phyloP scores from a whole-genome alignment of 2,329 filamentous ascomycete species.

The Colletotrichum abscissum region DNA sequence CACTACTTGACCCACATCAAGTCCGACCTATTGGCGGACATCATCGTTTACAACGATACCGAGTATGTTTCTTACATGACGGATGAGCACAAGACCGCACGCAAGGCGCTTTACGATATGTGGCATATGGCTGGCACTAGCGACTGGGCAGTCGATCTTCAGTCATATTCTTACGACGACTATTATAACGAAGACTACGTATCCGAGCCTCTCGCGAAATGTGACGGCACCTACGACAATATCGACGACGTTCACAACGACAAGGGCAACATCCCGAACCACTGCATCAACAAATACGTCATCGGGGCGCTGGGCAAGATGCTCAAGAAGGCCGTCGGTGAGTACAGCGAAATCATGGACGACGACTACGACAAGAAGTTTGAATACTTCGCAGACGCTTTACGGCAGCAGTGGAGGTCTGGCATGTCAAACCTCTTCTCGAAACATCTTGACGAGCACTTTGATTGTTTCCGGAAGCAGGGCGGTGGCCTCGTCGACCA shows the following conservation, averaged over 20 bases:
- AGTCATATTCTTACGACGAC: conserved; percentile 1
- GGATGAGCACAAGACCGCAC: conserved; percentile 39
- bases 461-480: no score
- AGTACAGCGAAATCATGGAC: conserved; percentile 27
- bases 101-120: conserved; percentile 27
- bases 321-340: conserved; percentile 1
- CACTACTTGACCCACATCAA: not conserved
- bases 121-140: not conserved
- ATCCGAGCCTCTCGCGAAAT: not conserved
- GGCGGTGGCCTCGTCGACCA: no score
- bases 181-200: not conserved
- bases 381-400: no score
- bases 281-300: conserved; percentile 17
- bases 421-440: no score
- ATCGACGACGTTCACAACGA: not conserved
- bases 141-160: conserved; percentile 22
- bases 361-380: conserved; percentile 37
- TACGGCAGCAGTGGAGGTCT: no score
- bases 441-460: no score
- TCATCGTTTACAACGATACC: conserved; percentile 43
- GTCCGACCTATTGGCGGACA: not conserved
- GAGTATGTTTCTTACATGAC: conserved; percentile 48
- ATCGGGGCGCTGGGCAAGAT: conserved; percentile 4
- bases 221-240: no score
- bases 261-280: not conserved